Percentiles rank a stretch among this genome's conserved stretches.
These are phyloP conservation scores for Bremia lactucae DNA, from an alignment of 352 stramenopile species.

Conservation along the genomic window DNA sequence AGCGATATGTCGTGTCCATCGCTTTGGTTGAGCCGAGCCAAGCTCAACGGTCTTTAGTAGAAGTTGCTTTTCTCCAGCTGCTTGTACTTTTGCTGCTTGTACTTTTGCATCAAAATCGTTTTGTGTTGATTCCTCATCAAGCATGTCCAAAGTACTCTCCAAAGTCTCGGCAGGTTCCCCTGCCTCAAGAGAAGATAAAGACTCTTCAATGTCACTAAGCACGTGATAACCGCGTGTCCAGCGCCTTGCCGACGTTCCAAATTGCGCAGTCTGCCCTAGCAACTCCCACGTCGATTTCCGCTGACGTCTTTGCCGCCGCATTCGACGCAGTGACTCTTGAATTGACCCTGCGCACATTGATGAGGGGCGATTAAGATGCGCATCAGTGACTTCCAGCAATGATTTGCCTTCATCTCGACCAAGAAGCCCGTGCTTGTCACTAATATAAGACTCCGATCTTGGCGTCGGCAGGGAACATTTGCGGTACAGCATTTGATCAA, in stretches of 20 bases:
- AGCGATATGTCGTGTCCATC: constrained; percentile 12
- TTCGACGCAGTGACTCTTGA: constrained; percentile 24
- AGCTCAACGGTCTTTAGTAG: constrained; percentile 9
- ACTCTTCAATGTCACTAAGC: constrained; percentile 51
- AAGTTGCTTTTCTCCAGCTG: constrained; percentile 13
- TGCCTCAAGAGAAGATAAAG: constrained; percentile 12
- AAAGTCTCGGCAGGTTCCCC: constrained; percentile 7
- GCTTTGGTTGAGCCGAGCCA: constrained; percentile 13
- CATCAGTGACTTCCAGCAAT: constrained; percentile 46
- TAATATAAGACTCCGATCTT: constrained; percentile 23
- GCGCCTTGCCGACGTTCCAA: constrained; percentile 37
- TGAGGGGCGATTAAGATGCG: constrained; percentile 34
- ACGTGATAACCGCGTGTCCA: constrained; percentile 63
- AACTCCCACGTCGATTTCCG: constrained; percentile 51
- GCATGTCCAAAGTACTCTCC: constrained; percentile 7
- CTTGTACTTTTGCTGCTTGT: constrained; percentile 9
- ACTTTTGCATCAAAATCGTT: constrained; percentile 11
- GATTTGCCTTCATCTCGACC: constrained; percentile 30
- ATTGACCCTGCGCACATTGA: constrained; percentile 50
- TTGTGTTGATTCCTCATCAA: constrained; percentile 11
- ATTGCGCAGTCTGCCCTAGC: constrained; percentile 44
- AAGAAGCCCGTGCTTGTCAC: constrained; percentile 9
- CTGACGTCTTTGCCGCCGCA: constrained; percentile 25
- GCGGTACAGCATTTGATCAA: constrained; percentile 27
- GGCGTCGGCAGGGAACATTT: constrained; percentile 55